These are phyloP conservation scores for Nakazawaea ambrosiae DNA, from an alignment of 805 yeast species.

Conservation along the genomic window DNA sequence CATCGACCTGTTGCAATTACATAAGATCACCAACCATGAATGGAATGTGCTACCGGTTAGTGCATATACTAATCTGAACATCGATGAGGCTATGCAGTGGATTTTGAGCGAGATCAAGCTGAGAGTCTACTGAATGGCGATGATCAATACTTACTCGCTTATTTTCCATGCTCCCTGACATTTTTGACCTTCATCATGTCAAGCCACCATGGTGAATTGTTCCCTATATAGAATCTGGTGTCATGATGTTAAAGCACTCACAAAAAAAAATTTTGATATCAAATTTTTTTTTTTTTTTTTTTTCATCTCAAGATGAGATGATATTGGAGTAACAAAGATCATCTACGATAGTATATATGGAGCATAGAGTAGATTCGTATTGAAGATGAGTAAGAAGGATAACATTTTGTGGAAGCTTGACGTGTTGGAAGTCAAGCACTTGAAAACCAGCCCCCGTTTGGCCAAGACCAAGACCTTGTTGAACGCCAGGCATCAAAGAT, in stretches of 20 bases:
- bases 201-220: no score
- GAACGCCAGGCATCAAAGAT: conserved; percentile 36
- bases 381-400: conserved; percentile 23
- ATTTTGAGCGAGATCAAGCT: conserved; percentile 30
- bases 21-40: conserved; percentile 29
- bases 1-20: conserved; percentile 22
- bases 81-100: conserved; percentile 36
- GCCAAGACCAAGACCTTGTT: conserved; percentile 40
- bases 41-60: conserved; percentile 38
- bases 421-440: conserved; percentile 44
- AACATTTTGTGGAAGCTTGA: conserved; percentile 48
- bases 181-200: no score
- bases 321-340: no score
- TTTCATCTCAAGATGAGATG: no score
- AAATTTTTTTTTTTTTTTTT: no score
- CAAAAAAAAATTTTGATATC: no score
- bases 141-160: no score
- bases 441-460: conserved; percentile 36
- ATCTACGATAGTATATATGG: no score
- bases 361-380: no score
- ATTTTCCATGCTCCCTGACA: no score
- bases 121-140: conserved; percentile 27
- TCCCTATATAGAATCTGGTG: no score
- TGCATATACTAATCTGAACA: conserved; percentile 37
- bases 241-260: no score